phyloP scores from a whole-genome alignment of 495 filamentous ascomycete genomes.

The Aspergillus campestris region DNA sequence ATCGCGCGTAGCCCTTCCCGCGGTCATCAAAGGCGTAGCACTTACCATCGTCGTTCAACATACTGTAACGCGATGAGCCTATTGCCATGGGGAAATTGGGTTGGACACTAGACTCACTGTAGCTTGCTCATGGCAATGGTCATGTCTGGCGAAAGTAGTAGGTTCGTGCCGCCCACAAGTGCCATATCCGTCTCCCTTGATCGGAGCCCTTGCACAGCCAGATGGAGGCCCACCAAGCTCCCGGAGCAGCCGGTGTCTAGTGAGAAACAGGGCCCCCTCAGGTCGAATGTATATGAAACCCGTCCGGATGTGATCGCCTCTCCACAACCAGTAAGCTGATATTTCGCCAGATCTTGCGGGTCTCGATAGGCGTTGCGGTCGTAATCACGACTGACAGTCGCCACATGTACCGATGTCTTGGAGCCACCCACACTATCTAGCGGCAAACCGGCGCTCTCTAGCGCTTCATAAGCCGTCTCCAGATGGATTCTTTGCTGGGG shows the following conservation, averaged over 20 bases:
- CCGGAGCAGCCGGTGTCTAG: slow-evolving; percentile 39
- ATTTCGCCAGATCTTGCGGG: background rate
- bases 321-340: slow-evolving; percentile 16
- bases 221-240: slow-evolving; percentile 28
- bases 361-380: background rate
- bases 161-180: background rate
- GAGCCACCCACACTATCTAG: background rate
- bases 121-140: background rate
- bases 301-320: slow-evolving; percentile 35
- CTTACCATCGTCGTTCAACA: slow-evolving; percentile 20
- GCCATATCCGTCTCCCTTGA: slow-evolving; percentile 30
- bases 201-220: slow-evolving; percentile 32
- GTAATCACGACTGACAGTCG: slow-evolving; percentile 1
- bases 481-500: no score
- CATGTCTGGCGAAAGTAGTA: background rate
- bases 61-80: slow-evolving; percentile 17
- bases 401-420: background rate
- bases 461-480: no score
- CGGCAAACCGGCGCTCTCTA: no score
- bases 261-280: slow-evolving; percentile 31
- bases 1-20: slow-evolving; percentile 19
- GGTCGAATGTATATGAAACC: slow-evolving; percentile 33
- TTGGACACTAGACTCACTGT: slow-evolving; percentile 15
- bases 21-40: slow-evolving; percentile 26
- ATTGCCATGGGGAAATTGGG: slow-evolving; percentile 15